Base-by-base conservation (phyloP, 257 asterid genomes). In the Solanum medicagineum region DNA sequence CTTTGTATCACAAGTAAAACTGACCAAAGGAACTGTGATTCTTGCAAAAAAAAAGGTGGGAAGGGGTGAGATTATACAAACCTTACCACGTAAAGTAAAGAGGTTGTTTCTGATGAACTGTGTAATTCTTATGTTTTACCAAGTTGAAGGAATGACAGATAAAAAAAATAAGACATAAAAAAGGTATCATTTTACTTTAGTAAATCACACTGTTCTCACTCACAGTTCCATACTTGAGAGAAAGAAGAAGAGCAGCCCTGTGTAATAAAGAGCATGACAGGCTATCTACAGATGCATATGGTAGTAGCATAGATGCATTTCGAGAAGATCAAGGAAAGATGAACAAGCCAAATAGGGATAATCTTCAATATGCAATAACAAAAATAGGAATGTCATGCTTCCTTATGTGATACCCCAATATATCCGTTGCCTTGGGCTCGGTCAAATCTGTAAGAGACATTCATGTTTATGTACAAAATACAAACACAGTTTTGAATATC, bases 381-480 rank as follows among this genome's bases (percentile, higher is more conserved):
- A 15, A 49, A 53, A 16, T 24, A 14, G 16, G 14, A 42, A 26
- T 77, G 82, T 26, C 63, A 77, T 13, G 7, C 26, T 24, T 74
- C 81, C 40, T 49, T 77, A 26, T 26, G 53, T 77, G 63, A 51
- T 47, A 51, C 17, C 80, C 26, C 65, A 77, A 47, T 53, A 77
- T 77, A 77, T 51, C 63, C 44, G 14, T 77, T 53, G 17, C 63
- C 83, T 24, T 77, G 9, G 47, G 83, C 63, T 51, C 26, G 36
- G 81, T 47, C 60, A 66, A 66, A 66, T 47, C 75, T 66, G 75
- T 3, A 66, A 29, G 47, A 32, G 47, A 66, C 47, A 47, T 47
- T 74, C 60, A 74, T 47, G 29, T 69, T 44, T 65, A 83, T 83
- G 85, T 83, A 83, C 85, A 83, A 83, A 83, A 83, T 83, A 83